These are phyloP conservation scores for Hygrocybe punicea DNA, from an alignment of 768 basidiomycete genomes.

Conservation along the genomic window DNA sequence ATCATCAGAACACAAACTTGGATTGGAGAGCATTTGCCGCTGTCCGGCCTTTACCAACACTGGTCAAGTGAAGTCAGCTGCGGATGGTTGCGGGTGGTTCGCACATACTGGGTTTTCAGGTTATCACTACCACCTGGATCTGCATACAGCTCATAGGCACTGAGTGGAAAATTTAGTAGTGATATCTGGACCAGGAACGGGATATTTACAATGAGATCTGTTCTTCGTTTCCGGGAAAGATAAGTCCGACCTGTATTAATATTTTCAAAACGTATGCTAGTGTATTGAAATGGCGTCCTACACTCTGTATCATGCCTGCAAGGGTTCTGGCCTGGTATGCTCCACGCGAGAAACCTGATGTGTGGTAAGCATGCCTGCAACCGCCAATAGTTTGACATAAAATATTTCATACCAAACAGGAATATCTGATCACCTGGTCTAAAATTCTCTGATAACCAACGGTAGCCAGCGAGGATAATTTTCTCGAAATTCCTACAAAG, in stretches of 20 bases:
- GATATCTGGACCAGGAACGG: no score
- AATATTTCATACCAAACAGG: constrained; percentile 36
- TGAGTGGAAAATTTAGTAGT: constrained; percentile 14
- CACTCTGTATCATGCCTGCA: constrained; percentile 44
- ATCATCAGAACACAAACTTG: no score
- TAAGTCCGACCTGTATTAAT: constrained; percentile 38
- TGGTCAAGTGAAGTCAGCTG: no score
- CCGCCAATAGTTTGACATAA: no score
- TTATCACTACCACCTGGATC: background rate
- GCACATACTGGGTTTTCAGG: no score
- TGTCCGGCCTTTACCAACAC: no score
- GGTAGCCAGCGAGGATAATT: constrained; percentile 37
- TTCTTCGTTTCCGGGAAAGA: constrained; percentile 40
- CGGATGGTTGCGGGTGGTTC: no score
- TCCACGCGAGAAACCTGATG: constrained; percentile 46
- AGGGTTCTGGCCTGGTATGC: constrained; percentile 46
- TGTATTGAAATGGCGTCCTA: constrained; percentile 6
- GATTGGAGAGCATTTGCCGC: no score
- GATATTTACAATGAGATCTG: constrained; percentile 41
- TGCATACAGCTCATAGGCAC: constrained; percentile 39
- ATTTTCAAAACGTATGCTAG: no score
- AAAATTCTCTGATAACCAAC: constrained; percentile 43
- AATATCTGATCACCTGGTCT: constrained; percentile 38
- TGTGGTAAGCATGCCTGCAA: no score
- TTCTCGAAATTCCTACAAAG: constrained; percentile 33